Evolutionary conservation across 2,329 filamentous ascomycete species (phyloP).

Genomic region (Amphichorda felina): DNA sequence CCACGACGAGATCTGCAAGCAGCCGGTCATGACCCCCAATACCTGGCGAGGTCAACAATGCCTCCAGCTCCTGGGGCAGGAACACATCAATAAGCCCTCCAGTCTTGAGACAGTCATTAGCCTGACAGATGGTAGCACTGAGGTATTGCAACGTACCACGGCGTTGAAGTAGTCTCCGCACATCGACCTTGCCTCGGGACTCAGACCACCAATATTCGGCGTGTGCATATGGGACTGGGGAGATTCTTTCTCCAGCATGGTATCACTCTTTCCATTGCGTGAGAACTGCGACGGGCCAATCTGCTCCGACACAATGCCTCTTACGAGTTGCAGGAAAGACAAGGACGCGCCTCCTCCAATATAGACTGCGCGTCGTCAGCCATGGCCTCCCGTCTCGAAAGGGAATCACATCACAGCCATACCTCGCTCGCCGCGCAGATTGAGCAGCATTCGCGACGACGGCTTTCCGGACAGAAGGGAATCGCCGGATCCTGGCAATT

Average conservation of each 20-base stretch:
- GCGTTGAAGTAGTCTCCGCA: conserved; percentile 8
- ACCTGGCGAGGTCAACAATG: conserved; percentile 7
- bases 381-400: not conserved
- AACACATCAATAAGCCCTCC: conserved; percentile 21
- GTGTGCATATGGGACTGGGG: conserved; percentile 4
- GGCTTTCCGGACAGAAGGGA: conserved; percentile 8
- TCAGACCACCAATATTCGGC: conserved; percentile 5
- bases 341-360: conserved; percentile 38
- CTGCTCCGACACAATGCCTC: conserved; percentile 31
- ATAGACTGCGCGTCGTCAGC: conserved; percentile 22
- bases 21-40: conserved; percentile 5
- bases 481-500: conserved; percentile 1
- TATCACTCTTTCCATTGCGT: conserved; percentile 34
- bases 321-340: conserved; percentile 42
- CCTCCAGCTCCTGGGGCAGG: conserved; percentile 14
- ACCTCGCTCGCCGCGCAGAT: conserved; percentile 39
- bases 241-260: conserved; percentile 37
- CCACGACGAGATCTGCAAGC: conserved; percentile 29
- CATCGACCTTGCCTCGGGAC: conserved; percentile 6
- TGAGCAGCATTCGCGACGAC: conserved; percentile 33
- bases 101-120: conserved; percentile 10
- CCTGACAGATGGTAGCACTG: not conserved
- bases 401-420: conserved; percentile 4
- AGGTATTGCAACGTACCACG: conserved; percentile 7
- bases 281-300: conserved; percentile 43